Percentiles rank a stretch among this genome's conserved stretches.
phyloP scores from a whole-genome alignment of 305 asterid genomes.

The Ruellia speciosa region DNA sequence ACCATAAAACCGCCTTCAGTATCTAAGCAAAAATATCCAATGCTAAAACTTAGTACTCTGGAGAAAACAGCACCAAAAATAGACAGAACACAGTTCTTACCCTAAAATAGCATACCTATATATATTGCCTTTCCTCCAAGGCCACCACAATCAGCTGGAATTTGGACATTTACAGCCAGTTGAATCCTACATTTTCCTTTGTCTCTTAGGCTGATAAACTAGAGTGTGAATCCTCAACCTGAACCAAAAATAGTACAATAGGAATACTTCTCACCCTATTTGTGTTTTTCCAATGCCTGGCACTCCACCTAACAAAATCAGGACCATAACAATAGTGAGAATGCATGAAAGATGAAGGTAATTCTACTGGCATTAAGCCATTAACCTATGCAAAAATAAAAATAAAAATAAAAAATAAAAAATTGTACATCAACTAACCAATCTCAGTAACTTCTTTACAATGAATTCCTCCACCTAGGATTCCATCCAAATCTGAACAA shows the following conservation, averaged over 20 bases:
- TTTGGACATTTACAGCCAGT: slow-evolving; percentile 83
- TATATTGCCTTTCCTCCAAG: slow-evolving; percentile 90
- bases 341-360: slow-evolving; percentile 4
- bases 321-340: slow-evolving; percentile 18
- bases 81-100: slow-evolving; percentile 3
- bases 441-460: slow-evolving; percentile 93
- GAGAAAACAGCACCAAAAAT: slow-evolving; percentile 9
- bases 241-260: slow-evolving; percentile 4
- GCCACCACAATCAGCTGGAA: slow-evolving; percentile 80
- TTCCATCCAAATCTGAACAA: slow-evolving; percentile 70
- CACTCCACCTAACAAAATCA: slow-evolving; percentile 71
- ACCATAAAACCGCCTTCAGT: slow-evolving; percentile 98
- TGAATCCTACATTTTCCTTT: slow-evolving; percentile 56
- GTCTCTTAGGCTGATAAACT: slow-evolving; percentile 10
- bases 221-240: slow-evolving; percentile 13
- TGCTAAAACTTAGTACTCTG: slow-evolving; percentile 9
- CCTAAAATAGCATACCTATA: slow-evolving; percentile 43
- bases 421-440: slow-evolving; percentile 35
- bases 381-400: background rate
- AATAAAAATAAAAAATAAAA: no score
- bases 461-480: slow-evolving; percentile 84
- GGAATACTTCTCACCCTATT: slow-evolving; percentile 52
- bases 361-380: slow-evolving; percentile 1
- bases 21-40: slow-evolving; percentile 36
- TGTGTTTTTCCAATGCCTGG: slow-evolving; percentile 97